These are phyloP conservation scores for Beverwykella pulmonaria DNA, from an alignment of 495 filamentous ascomycete genomes.

Conservation along the genomic window DNA sequence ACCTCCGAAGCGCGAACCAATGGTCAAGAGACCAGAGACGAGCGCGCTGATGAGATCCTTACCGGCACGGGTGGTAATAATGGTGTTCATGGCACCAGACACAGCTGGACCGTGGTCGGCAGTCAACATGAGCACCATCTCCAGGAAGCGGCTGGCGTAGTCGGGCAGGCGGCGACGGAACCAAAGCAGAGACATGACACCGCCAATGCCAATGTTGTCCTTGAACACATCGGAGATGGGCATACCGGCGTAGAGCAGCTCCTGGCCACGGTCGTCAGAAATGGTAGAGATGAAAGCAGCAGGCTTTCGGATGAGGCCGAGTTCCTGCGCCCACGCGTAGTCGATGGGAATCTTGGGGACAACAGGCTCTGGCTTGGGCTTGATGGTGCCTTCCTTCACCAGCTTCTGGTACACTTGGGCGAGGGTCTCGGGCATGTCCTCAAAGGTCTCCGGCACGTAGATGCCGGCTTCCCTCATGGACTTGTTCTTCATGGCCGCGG, in stretches of 20 bases:
- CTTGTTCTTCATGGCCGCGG: slow-evolving; percentile 93
- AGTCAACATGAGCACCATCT: slow-evolving; percentile 99
- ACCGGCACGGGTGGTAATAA: slow-evolving; percentile 97
- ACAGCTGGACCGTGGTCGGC: slow-evolving; percentile 98
- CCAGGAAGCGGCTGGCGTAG: slow-evolving; percentile 97
- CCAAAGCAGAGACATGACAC: slow-evolving; percentile 99
- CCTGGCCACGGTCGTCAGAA: slow-evolving; percentile 98
- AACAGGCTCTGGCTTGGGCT: slow-evolving; percentile 82
- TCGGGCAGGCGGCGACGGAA: slow-evolving; percentile 97
- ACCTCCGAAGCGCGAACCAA: slow-evolving; percentile 97
- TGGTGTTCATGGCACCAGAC: slow-evolving; percentile 99
- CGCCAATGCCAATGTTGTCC: slow-evolving; percentile 98
- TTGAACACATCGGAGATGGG: slow-evolving; percentile 99
- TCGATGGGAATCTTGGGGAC: slow-evolving; percentile 99
- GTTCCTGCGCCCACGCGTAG: slow-evolving; percentile 99
- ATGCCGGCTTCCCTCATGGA: slow-evolving; percentile 93
- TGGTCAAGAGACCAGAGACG: slow-evolving; percentile 94
- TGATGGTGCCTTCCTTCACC: slow-evolving; percentile 79
- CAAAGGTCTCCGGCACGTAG: slow-evolving; percentile 92
- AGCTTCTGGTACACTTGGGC: slow-evolving; percentile 80
- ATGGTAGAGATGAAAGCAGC: slow-evolving; percentile 99
- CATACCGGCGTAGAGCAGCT: slow-evolving; percentile 98
- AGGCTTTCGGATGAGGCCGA: slow-evolving; percentile 98
- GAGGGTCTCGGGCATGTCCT: slow-evolving; percentile 82
- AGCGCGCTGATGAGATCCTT: slow-evolving; percentile 97